Conservation (phyloP, 768 basidiomycete genomes). For the Rhodotorula babjevae region DNA sequence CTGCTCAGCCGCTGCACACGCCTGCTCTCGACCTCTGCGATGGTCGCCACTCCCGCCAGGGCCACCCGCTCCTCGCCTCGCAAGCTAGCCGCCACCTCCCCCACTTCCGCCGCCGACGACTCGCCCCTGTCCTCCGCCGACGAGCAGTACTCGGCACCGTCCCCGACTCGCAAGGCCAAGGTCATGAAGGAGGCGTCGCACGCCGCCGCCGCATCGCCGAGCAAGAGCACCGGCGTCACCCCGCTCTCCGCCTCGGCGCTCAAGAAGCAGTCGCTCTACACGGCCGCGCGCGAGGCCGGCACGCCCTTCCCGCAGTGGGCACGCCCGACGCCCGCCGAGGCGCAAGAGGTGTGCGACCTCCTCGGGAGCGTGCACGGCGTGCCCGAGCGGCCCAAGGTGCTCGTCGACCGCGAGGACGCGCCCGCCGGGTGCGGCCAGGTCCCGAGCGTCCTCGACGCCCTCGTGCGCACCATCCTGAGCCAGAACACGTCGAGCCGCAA, state of each 20-base stretch:
- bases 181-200: too few species aligned
- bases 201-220: neutral
- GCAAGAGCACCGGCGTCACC: neutral
- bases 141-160: neutral
- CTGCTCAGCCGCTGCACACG: neutral
- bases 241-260: constrained; percentile 4
- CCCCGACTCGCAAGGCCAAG: neutral
- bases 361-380: constrained; percentile 39
- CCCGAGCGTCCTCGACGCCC: constrained; percentile 40
- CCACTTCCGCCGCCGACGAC: neutral
- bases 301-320: constrained; percentile 40
- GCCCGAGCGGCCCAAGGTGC: constrained; percentile 29
- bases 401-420: constrained; percentile 30
- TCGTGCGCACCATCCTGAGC: constrained; percentile 36
- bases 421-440: constrained; percentile 40
- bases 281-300: neutral
- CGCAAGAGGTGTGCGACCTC: constrained; percentile 36
- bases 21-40: neutral
- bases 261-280: constrained; percentile 19
- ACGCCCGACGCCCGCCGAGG: constrained; percentile 32
- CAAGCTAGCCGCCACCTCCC: neutral
- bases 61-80: neutral
- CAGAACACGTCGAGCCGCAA: constrained; percentile 33
- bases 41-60: neutral
- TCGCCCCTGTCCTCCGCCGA: too few species aligned